Evolutionary conservation across 2,329 filamentous ascomycete genomes (phyloP).

Genomic region (Epichloe uncinata): DNA sequence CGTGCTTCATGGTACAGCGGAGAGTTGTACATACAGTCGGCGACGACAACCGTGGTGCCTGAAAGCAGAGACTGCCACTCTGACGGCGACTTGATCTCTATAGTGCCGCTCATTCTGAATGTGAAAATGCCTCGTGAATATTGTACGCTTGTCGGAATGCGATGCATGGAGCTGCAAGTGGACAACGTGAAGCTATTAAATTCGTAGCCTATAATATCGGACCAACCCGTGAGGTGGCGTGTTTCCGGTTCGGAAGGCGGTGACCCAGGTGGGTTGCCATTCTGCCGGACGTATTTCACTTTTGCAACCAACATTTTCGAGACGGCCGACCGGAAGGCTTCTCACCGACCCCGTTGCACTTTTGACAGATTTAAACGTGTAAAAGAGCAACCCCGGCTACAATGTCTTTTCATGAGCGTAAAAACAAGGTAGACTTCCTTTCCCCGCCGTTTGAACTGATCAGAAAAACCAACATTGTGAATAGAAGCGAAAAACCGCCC

Average conservation of each 20-base stretch:
- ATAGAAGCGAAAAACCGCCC: conserved; percentile 38
- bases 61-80: conserved; percentile 63
- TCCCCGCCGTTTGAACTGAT: neutral
- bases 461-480: neutral
- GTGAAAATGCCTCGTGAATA: neutral
- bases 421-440: conserved; percentile 15
- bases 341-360: neutral
- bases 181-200: neutral
- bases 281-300: conserved; percentile 15
- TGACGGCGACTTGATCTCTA: conserved; percentile 48
- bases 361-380: neutral
- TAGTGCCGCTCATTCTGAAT: conserved; percentile 29
- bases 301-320: conserved; percentile 13
- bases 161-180: neutral
- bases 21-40: conserved; percentile 59
- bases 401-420: conserved; percentile 22
- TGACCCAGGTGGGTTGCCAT: conserved; percentile 4
- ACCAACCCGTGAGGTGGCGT: neutral
- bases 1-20: neutral
- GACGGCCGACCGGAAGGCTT: neutral
- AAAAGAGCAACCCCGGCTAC: neutral
- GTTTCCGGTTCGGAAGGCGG: conserved; percentile 10
- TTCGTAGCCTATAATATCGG: neutral
- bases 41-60: conserved; percentile 66
- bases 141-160: neutral